phyloP scores from a whole-genome alignment of 2,329 filamentous ascomycete genomes.

The Raffaelea arxii region DNA sequence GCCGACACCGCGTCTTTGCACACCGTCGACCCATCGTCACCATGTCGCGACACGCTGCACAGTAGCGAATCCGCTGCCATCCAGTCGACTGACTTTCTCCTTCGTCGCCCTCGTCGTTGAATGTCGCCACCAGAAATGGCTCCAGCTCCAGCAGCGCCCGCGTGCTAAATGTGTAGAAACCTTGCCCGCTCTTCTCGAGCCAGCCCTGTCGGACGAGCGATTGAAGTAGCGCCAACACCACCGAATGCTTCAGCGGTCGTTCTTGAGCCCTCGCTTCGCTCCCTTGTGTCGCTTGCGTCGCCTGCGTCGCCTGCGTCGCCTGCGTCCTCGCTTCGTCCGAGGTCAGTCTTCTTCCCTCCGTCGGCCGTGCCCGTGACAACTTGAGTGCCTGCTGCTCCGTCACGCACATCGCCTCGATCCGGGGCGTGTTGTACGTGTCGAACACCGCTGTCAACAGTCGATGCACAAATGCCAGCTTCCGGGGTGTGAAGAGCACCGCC shows the following conservation, averaged over 20 bases:
- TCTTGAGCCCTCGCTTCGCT: too few relatives aligned
- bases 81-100: slow-evolving; percentile 26
- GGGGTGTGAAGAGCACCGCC: slow-evolving; percentile 67
- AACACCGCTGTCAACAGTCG: slow-evolving; percentile 87
- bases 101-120: slow-evolving; percentile 56
- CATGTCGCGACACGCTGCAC: slow-evolving; percentile 80
- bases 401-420: slow-evolving; percentile 77
- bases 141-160: slow-evolving; percentile 77
- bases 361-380: slow-evolving; percentile 44
- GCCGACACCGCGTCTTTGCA: slow-evolving; percentile 53
- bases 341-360: slow-evolving; percentile 8
- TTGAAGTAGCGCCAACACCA: slow-evolving; percentile 64
- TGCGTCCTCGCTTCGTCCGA: not conserved
- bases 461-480: slow-evolving; percentile 86
- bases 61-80: slow-evolving; percentile 75
- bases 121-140: slow-evolving; percentile 76
- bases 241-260: slow-evolving; percentile 63
- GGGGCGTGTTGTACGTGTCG: slow-evolving; percentile 69
- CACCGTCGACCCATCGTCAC: slow-evolving; percentile 80
- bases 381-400: slow-evolving; percentile 70
- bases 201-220: slow-evolving; percentile 71
- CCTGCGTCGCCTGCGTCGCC: not conserved
- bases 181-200: slow-evolving; percentile 63
- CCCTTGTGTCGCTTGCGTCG: slow-evolving; percentile 32
- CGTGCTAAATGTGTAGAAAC: slow-evolving; percentile 68